Evolutionary conservation across 148 eudicot species (phyloP), one percentile per base, ranked within the genome.

Genomic region (Vaccinium vitisidaea): DNA sequence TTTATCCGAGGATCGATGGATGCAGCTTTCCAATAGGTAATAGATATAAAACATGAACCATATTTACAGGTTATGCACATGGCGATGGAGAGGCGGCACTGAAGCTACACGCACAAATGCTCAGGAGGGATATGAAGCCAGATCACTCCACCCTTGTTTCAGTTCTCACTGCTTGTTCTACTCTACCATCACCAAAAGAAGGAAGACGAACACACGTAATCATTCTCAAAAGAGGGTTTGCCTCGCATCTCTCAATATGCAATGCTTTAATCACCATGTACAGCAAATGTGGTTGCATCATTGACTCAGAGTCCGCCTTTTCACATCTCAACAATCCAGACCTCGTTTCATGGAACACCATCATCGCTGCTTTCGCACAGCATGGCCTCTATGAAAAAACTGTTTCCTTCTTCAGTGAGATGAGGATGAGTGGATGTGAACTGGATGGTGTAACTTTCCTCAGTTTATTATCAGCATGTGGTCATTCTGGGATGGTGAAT

Each of bases 301-400:
- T 54, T 75, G 88, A 86, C 70, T 87, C 90, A 15, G 85, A 86
- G 82, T 85, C 83, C 2, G 86, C 84, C 27, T 91, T 91, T 85
- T 16, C 73, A 18, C 82, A 80, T 79, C 87, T 91, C 49, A 16
- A 48, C 58, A 80, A 79, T 75, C 91, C 88, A n/a, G 88, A 89
- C 76, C 82, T 89, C 48, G 89, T 91, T 53, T 83, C 93, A 69
- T 91, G 90, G 90, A 91, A 88, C 83, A 86, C 90, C n/a, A 85
- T 91, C 70, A 86, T 88, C 53, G 88, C 88, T 75, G 91, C 89
- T 39, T 89, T 82, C 56, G 89, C 90, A 73, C 90, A 85, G 32
- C 89, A 88, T 27, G 91, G 92, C 27, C 83, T 88, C 61, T 88
- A 86, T 70, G 85, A 71, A 50, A 84, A 86, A 80, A 87, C 90